phyloP scores from a whole-genome alignment of 805 yeast species.

The Phaffomyces opuntiae region DNA sequence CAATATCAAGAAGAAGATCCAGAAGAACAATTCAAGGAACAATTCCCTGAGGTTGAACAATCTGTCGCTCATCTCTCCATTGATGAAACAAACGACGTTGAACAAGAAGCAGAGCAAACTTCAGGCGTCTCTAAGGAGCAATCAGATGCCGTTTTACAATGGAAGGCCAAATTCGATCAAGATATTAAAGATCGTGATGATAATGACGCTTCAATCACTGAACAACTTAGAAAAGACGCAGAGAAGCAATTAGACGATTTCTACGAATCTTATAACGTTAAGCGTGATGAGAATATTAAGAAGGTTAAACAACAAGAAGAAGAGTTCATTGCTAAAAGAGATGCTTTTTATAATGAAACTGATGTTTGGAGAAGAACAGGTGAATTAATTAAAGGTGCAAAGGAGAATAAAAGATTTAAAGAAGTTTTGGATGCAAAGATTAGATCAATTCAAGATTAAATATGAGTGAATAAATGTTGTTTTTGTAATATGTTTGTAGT shows the following conservation, averaged over 20 bases:
- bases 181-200: constrained; percentile 79
- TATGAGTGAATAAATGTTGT: too few relatives aligned
- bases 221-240: constrained; percentile 68
- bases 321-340: constrained; percentile 67
- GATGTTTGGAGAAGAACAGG: constrained; percentile 74
- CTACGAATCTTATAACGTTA: constrained; percentile 82
- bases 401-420: constrained; percentile 23
- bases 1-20: constrained; percentile 44
- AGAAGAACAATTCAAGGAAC: constrained; percentile 54
- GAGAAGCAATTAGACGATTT: constrained; percentile 82
- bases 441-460: constrained; percentile 15
- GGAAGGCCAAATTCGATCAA: constrained; percentile 76
- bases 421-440: constrained; percentile 23
- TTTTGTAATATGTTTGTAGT: too few relatives aligned
- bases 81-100: constrained; percentile 3
- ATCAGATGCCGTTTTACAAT: constrained; percentile 57
- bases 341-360: constrained; percentile 71
- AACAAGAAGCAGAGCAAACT: constrained; percentile 8
- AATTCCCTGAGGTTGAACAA: constrained; percentile 50
- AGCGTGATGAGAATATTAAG: constrained; percentile 64
- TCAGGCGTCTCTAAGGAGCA: constrained; percentile 26
- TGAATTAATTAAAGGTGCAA: constrained; percentile 33
- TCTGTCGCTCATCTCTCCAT: constrained; percentile 37
- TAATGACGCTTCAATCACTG: constrained; percentile 54
- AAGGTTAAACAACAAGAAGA: constrained; percentile 62